A percentile compares a stretch with the other conserved stretches of the same genome.
Conservation (phyloP, 1,139 yeast species). For the Diutina sp. region DNA sequence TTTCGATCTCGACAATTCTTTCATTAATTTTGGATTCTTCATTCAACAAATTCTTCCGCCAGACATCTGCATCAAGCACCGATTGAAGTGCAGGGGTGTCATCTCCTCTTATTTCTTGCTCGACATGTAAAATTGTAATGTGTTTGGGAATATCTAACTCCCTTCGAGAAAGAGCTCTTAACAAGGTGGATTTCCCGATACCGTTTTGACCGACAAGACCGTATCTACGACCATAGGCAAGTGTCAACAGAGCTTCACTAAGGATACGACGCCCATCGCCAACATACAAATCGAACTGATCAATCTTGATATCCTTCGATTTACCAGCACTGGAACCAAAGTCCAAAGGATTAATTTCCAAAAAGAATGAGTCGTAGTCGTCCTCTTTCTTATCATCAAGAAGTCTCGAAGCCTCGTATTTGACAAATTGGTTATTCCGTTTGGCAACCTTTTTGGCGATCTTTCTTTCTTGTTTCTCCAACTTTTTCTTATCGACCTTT, state of each 20-base stretch:
- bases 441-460: constrained; percentile 95
- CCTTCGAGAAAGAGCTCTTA: constrained; percentile 85
- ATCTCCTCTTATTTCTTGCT: constrained; percentile 92
- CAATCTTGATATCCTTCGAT: constrained; percentile 88
- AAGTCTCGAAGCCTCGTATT: constrained; percentile 87
- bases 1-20: constrained; percentile 64
- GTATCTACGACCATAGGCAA: constrained; percentile 87
- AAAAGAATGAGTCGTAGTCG: constrained; percentile 87
- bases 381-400: constrained; percentile 50
- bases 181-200: constrained; percentile 94
- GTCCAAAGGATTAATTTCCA: constrained; percentile 90
- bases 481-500: constrained; percentile 89
- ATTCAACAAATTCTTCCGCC: constrained; percentile 80
- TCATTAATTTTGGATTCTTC: constrained; percentile 70
- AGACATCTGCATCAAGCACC: constrained; percentile 95
- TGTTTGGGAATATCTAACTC: constrained; percentile 90
- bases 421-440: constrained; percentile 75
- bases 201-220: constrained; percentile 99
- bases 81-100: constrained; percentile 84
- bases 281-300: constrained; percentile 83
- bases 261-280: constrained; percentile 92
- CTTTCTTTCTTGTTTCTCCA: constrained; percentile 94
- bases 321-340: constrained; percentile 87
- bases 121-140: constrained; percentile 90
- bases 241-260: constrained; percentile 75